phyloP scores from a whole-genome alignment of 352 stramenopile genomes.

The Hyaloperonospora brassicae region DNA sequence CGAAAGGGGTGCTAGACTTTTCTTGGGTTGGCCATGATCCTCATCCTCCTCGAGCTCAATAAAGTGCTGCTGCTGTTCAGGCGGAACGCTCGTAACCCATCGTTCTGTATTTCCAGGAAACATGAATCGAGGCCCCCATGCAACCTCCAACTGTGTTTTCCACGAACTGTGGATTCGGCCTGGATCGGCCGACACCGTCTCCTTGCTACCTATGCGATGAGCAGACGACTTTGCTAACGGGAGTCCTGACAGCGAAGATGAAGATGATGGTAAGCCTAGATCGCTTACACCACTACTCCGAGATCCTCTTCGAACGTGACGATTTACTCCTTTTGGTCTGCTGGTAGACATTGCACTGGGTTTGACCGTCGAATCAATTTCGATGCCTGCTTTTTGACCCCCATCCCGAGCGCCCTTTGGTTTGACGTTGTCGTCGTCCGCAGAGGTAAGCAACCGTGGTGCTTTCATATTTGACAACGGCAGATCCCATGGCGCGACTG shows the following conservation, averaged over 20 bases:
- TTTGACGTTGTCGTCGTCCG: constrained; percentile 10
- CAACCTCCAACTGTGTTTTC: constrained; percentile 48
- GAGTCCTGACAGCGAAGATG: constrained; percentile 19
- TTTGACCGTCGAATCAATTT: constrained; percentile 2
- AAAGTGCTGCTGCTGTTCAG: constrained; percentile 15
- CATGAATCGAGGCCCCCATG: constrained; percentile 49
- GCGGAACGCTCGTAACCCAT: constrained; percentile 14
- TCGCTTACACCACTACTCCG: constrained; percentile 9
- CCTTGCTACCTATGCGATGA: constrained; percentile 13
- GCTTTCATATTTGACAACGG: constrained; percentile 37
- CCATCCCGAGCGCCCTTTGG: neutral
- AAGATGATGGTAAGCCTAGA: constrained; percentile 14
- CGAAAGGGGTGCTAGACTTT: constrained; percentile 25
- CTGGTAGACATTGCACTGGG: constrained; percentile 3
- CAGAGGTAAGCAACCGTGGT: constrained; percentile 17
- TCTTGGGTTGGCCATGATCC: constrained; percentile 14
- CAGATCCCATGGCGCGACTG: constrained; percentile 66
- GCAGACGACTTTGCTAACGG: constrained; percentile 8
- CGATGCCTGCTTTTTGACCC: constrained; percentile 4
- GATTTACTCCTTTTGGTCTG: constrained; percentile 8
- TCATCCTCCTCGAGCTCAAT: constrained; percentile 22
- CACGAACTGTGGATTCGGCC: constrained; percentile 36
- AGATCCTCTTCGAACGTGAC: constrained; percentile 13
- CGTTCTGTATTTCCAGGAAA: constrained; percentile 30
- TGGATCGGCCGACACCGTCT: constrained; percentile 17